phyloP scores from a whole-genome alignment of 2,329 filamentous ascomycete species.

The Fusarium sp. region DNA sequence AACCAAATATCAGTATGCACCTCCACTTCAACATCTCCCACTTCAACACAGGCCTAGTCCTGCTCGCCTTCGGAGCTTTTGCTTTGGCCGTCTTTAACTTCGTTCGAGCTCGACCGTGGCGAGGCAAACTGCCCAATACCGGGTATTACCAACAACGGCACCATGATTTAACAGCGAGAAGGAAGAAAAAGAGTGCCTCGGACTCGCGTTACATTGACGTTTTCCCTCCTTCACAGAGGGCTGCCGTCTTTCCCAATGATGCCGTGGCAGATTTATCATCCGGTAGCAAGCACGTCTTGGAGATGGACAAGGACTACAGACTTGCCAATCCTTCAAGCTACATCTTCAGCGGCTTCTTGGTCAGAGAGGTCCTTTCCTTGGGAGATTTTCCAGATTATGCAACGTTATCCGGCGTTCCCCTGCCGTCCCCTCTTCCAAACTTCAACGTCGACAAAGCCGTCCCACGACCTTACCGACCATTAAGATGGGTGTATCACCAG shows the following conservation, averaged over 20 bases:
- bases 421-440: neutral
- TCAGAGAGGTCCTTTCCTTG: neutral
- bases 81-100: neutral
- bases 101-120: neutral
- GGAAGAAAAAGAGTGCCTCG: neutral
- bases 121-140: neutral
- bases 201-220: neutral
- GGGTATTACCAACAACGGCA: neutral
- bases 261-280: neutral
- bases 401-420: neutral
- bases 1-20: neutral
- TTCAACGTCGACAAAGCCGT: neutral
- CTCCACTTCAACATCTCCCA: neutral
- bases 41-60: neutral
- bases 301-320: neutral
- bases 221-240: neutral
- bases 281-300: neutral
- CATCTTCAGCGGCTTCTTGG: neutral
- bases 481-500: neutral
- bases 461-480: neutral
- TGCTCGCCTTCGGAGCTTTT: neutral
- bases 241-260: neutral
- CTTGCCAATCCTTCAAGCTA: neutral
- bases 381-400: neutral
- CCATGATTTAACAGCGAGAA: neutral